A percentile compares a stretch with the other conserved stretches of the same genome.
Conservation (phyloP, 169 alveolate genomes). For the Cystoisospora suis region DNA sequence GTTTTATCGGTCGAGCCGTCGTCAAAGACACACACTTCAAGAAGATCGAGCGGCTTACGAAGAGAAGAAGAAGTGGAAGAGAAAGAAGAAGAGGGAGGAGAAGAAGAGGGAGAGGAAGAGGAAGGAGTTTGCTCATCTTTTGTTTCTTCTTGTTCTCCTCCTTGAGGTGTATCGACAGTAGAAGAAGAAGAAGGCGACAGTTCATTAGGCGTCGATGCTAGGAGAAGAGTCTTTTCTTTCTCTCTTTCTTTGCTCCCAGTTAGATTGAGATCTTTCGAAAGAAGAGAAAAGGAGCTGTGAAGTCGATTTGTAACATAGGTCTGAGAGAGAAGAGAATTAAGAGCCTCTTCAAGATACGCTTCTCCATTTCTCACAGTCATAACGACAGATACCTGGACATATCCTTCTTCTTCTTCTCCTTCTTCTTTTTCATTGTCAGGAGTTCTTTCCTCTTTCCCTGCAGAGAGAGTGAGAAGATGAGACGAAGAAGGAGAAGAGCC, state of each 20-base stretch:
- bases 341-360: not conserved
- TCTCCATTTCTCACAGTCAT: not conserved
- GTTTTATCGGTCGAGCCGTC: not conserved
- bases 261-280: too few relatives aligned
- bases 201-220: too few relatives aligned
- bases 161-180: too few relatives aligned
- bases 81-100: not conserved
- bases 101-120: not conserved
- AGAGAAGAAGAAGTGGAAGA: not conserved
- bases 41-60: not conserved
- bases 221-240: too few relatives aligned
- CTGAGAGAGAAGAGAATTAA: not conserved
- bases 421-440: too few relatives aligned
- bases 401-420: too few relatives aligned
- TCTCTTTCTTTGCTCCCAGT: too few relatives aligned
- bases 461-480: too few relatives aligned
- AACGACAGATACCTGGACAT: not conserved
- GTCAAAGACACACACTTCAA: not conserved
- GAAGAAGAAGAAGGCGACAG: too few relatives aligned
- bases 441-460: too few relatives aligned
- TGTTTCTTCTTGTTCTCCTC: not conserved
- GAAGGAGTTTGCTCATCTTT: not conserved
- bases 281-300: too few relatives aligned
- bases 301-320: not conserved
- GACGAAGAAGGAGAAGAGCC: too few relatives aligned